Evolutionary conservation across 2,329 filamentous ascomycete species (phyloP), one percentile per base, ranked within the genome.

Genomic region (Fusarium napiforme): DNA sequence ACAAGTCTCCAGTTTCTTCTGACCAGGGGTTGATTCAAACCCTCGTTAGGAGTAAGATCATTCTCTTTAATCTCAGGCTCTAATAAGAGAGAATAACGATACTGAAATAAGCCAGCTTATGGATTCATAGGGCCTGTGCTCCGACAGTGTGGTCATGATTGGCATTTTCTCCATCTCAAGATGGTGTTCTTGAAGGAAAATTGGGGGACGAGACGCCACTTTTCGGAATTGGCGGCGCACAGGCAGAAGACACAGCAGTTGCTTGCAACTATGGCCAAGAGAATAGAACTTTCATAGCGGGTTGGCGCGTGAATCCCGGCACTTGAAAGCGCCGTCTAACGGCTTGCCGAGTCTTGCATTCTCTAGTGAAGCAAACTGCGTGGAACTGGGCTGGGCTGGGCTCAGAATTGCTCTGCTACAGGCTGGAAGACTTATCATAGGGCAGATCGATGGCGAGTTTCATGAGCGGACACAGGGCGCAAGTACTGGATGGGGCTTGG

Each of bases 381-480:
- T 60, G 49, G 37, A 62, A 39, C 26, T 61, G 56, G 16, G 40
- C 30, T 52, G 39, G 26, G 23, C 52, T 59, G 52, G 14, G 23
- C n/a, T 60, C 26, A 28, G 26, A 19, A 60, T 53, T 56, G 14
- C 59, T 69, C 45, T 57, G 16, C 47, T 60, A 30, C 32, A 62
- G 46, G 61, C 50, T 64, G 64, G 56, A 75, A 60, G 62, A 65
- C 71, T 66, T 62, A 72, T 70, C 67, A 73, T 60, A 52, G 73
- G 56, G 64, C 60, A 64, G 73, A 75, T 75, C 61, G 45, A 62
- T 60, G 58, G 64, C 64, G 60, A 72, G 68, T 66, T 75, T 75
- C 73, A 71, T 61, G 40, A 61, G 53, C 52, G 52, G 49, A 34
- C 32, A 55, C 64, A 57, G 37, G 59, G 15, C n/a, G 34, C n/a